Evolutionary conservation across 306 rosid species (phyloP).

Genomic region (Cicer judaicum): DNA sequence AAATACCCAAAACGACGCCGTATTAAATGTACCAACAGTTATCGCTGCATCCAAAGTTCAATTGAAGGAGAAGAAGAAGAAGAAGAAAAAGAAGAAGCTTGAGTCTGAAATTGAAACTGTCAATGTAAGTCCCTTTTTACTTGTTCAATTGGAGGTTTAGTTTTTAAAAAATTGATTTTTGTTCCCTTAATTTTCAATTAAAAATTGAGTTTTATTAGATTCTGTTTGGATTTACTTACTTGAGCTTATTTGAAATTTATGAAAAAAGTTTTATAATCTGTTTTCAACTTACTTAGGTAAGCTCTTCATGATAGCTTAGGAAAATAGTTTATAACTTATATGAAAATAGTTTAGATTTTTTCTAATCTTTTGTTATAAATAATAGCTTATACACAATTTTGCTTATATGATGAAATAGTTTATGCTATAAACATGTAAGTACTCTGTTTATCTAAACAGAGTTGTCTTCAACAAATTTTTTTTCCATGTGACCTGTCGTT

Average conservation of each 20-base stretch:
- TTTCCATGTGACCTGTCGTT: too few relatives aligned
- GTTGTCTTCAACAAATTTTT: too few relatives aligned
- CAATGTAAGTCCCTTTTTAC: neutral
- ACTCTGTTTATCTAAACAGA: slow-evolving; percentile 2
- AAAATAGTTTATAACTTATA: neutral
- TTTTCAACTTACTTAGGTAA: neutral
- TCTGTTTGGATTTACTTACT: neutral
- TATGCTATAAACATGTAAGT: neutral
- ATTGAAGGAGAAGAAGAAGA: slow-evolving; percentile 26
- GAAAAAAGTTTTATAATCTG: neutral
- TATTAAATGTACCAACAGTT: neutral
- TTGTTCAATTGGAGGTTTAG: neutral
- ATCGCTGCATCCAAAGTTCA: slow-evolving; percentile 12
- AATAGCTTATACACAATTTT: neutral
- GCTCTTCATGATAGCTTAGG: neutral
- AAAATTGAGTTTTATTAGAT: neutral
- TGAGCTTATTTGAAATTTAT: neutral
- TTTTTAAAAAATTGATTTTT: neutral
- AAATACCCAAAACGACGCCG: slow-evolving; percentile 40
- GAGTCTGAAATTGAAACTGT: slow-evolving; percentile 5
- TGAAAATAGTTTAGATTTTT: neutral
- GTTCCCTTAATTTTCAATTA: neutral
- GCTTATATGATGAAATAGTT: neutral
- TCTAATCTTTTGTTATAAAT: neutral
- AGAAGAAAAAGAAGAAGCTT: slow-evolving; percentile 31